Conservation (phyloP, 257 asterid genomes). For the Capsicum rhomboideum region DNA sequence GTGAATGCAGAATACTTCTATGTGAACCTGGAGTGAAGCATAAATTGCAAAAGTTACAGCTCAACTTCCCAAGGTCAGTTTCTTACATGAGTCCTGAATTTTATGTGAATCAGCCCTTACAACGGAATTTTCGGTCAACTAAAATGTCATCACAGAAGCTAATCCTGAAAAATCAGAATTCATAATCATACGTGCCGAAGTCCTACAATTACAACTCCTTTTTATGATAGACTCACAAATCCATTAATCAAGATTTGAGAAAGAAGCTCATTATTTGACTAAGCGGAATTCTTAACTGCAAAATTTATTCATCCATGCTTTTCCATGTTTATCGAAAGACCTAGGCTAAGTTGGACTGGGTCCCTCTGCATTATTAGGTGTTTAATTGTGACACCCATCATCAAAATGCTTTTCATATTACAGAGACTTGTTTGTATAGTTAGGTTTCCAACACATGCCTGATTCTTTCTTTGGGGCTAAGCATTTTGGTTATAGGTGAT, state of each 20-base stretch:
- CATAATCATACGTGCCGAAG: neutral
- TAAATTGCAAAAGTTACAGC: conserved; percentile 89
- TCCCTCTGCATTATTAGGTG: neutral
- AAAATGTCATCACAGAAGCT: no score
- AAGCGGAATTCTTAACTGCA: neutral
- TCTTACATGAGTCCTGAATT: neutral
- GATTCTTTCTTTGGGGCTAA: neutral
- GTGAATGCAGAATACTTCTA: conserved; percentile 70
- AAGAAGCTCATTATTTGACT: neutral
- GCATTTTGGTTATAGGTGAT: neutral
- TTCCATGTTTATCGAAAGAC: neutral
- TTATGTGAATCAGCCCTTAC: neutral
- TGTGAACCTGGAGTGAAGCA: conserved; percentile 70
- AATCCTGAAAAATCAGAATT: no score
- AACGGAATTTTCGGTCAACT: neutral
- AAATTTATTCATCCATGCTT: neutral
- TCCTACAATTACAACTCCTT: neutral
- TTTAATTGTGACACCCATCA: no score
- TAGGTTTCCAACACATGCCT: neutral
- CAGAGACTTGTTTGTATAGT: no score
- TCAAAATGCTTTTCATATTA: no score
- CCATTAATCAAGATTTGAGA: neutral
- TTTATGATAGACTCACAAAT: neutral
- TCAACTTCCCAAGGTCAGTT: conserved; percentile 80
- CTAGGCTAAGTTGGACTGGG: neutral